Evolutionary conservation across 129 eudicot genomes (phyloP).

Genomic region (Helianthus tuberosus): DNA sequence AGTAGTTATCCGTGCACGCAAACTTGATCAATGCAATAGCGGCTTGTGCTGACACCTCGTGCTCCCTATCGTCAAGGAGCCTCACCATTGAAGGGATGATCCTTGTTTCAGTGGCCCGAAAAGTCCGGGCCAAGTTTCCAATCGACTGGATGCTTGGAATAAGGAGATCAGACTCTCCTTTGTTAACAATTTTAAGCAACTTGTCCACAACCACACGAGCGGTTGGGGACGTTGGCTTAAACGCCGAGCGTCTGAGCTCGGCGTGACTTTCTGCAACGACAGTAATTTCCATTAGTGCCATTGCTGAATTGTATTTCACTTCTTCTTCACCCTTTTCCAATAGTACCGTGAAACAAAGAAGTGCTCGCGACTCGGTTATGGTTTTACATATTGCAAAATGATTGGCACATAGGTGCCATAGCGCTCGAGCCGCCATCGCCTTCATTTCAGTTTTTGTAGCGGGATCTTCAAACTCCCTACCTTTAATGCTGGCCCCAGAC

Average conservation of each 20-base stretch:
- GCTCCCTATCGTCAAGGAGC: constrained; percentile 66
- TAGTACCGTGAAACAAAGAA: constrained; percentile 64
- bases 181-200: constrained; percentile 46
- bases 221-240: constrained; percentile 73
- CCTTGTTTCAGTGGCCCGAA: constrained; percentile 67
- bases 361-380: constrained; percentile 70
- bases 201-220: constrained; percentile 65
- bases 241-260: constrained; percentile 54
- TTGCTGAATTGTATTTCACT: constrained; percentile 58
- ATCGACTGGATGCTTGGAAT: constrained; percentile 52
- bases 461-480: constrained; percentile 67
- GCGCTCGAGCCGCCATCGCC: constrained; percentile 73
- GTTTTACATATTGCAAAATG: constrained; percentile 52
- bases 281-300: constrained; percentile 75
- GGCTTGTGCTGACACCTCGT: constrained; percentile 54
- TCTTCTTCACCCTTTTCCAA: constrained; percentile 63
- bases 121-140: constrained; percentile 65
- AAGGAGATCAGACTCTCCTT: constrained; percentile 53
- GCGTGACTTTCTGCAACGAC: constrained; percentile 56
- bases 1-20: constrained; percentile 61
- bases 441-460: constrained; percentile 66
- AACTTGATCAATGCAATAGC: constrained; percentile 55
- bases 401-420: constrained; percentile 57
- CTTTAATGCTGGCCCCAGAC: constrained; percentile 59
- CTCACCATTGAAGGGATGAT: constrained; percentile 55